These are phyloP conservation scores for Lactarius sp. DNA, from an alignment of 768 basidiomycete species.

Conservation along the genomic window DNA sequence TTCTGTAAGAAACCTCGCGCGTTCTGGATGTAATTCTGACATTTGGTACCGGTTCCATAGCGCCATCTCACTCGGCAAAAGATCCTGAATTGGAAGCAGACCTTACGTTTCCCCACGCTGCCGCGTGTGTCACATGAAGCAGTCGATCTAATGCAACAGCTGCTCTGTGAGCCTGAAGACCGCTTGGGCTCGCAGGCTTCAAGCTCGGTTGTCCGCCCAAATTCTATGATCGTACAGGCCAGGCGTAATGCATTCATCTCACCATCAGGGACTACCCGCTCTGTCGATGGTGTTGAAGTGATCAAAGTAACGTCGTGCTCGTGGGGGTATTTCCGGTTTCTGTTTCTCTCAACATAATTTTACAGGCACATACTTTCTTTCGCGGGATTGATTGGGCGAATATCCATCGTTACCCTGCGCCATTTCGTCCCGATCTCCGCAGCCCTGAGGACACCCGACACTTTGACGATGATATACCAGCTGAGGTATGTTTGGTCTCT, in stretches of 20 bases:
- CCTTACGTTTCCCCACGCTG: slow-evolving; percentile 79
- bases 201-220: slow-evolving; percentile 65
- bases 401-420: slow-evolving; percentile 77
- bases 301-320: slow-evolving; percentile 61
- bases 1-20: slow-evolving; percentile 46
- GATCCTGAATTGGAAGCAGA: slow-evolving; percentile 92
- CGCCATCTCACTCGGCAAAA: slow-evolving; percentile 94
- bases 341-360: slow-evolving; percentile 8
- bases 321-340: slow-evolving; percentile 5
- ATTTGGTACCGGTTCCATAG: slow-evolving; percentile 37
- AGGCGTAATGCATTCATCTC: slow-evolving; percentile 70
- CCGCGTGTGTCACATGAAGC: slow-evolving; percentile 86
- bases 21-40: slow-evolving; percentile 8
- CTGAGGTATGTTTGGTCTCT: slow-evolving; percentile 55
- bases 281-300: slow-evolving; percentile 79
- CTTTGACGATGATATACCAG: slow-evolving; percentile 91
- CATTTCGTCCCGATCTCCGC: slow-evolving; percentile 81
- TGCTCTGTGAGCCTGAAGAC: slow-evolving; percentile 95
- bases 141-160: slow-evolving; percentile 78
- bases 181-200: slow-evolving; percentile 76
- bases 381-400: slow-evolving; percentile 85
- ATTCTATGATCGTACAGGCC: slow-evolving; percentile 69
- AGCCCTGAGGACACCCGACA: slow-evolving; percentile 87
- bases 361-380: slow-evolving; percentile 85
- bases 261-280: slow-evolving; percentile 41